These are phyloP conservation scores for Vitis hybrid DNA, from an alignment of 177 flowering plant genomes.

Conservation along the genomic window DNA sequence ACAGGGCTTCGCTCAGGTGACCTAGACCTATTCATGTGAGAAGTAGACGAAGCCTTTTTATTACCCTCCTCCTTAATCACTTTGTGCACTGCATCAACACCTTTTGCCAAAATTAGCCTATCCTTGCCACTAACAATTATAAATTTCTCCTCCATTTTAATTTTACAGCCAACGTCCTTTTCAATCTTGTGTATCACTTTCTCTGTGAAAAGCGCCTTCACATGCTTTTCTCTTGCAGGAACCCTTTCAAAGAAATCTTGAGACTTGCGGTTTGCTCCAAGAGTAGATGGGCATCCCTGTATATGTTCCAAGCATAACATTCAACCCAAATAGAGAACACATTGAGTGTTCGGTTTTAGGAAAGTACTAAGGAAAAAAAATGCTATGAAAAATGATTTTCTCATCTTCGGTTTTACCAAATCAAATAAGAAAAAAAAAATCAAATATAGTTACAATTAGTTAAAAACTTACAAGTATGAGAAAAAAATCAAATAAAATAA, in stretches of 20 bases:
- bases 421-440: too few species aligned
- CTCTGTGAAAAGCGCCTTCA: slow-evolving; percentile 78
- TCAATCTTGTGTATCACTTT: slow-evolving; percentile 79
- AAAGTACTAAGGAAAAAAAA: too few species aligned
- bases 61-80: slow-evolving; percentile 72
- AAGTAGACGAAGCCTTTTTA: slow-evolving; percentile 50
- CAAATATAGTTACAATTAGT: too few species aligned
- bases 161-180: slow-evolving; percentile 85
- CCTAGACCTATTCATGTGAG: slow-evolving; percentile 54
- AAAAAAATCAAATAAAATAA: too few species aligned
- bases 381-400: too few species aligned
- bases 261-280: slow-evolving; percentile 96
- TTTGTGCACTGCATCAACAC: slow-evolving; percentile 95
- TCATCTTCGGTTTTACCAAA: too few species aligned
- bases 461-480: too few species aligned
- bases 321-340: not conserved
- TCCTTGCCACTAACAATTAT: slow-evolving; percentile 96
- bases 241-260: slow-evolving; percentile 96
- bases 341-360: too few species aligned
- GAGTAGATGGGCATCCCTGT: slow-evolving; percentile 98
- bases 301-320: slow-evolving; percentile 5
- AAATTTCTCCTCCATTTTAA: slow-evolving; percentile 92
- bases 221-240: slow-evolving; percentile 83
- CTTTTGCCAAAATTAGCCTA: slow-evolving; percentile 73
- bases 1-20: slow-evolving; percentile 64